Evolutionary conservation across 768 basidiomycete species (phyloP), one percentile per base, ranked within the genome.

Genomic region (Psilocybe azurescens): DNA sequence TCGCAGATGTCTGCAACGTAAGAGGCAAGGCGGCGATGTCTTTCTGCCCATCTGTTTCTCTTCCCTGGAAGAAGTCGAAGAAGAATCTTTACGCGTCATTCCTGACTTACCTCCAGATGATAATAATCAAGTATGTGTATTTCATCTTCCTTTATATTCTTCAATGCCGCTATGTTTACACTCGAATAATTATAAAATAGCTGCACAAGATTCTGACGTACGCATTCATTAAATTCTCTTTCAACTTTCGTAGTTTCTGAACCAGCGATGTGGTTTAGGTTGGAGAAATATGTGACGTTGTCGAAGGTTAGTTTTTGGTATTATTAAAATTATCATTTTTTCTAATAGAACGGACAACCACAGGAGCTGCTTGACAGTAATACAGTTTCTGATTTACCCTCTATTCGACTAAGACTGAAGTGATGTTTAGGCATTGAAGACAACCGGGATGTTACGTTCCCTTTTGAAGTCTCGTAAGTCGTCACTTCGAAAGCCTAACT

Each of bases 181-280:
- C n/a, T n/a, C n/a, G n/a, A n/a, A n/a, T n/a, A n/a, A n/a, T n/a
- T n/a, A n/a, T n/a, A n/a, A 72, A 72, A 41, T 64, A 83, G 16
- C 78, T 78, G 3, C 72, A 77, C 6, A 79, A 85, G 39, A 80
- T 83, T 54, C 72, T 78, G 78, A 85, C 77, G 86, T 86, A 14
- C 29, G 69, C 53, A 13, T 11, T 11, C 18, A 14, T 52, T 51
- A 1, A 28, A 3, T 24, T 51, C 4, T 5, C 10, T 10, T 14
- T 5, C 5, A 14, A 29, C 20, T 1, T 16, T 47, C 2, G n/a
- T n/a, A n/a, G n/a, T n/a, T 11, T 38, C 41, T 16, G 10, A 41
- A 24, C 30, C 46, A 49, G 51, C 18, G 54, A 13, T 44, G 1
- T 41, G 24, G 5, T 18, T 30, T 55, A 79, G 73, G 6, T 71